Evolutionary conservation across 2,329 filamentous ascomycete genomes (phyloP).

Genomic region (Xylariaceae sp.): DNA sequence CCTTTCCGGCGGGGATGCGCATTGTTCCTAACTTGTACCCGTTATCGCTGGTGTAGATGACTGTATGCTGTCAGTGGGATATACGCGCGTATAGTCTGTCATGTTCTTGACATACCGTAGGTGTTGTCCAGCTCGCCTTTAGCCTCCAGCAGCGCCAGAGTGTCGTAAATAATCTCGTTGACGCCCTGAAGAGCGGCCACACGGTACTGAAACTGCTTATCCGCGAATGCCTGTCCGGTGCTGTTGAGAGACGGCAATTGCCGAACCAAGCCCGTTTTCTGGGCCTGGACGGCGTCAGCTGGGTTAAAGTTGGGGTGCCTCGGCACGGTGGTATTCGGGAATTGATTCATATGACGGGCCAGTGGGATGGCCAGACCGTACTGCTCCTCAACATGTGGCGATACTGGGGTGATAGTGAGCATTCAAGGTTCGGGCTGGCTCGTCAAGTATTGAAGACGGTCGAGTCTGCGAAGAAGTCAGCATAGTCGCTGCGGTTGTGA

Average conservation of each 20-base stretch:
- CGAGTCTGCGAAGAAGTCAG: conserved; percentile 4
- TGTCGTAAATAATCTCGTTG: conserved; percentile 9
- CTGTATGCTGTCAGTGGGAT: no score
- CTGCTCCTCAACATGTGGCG: conserved; percentile 11
- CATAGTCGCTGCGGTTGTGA: neutral
- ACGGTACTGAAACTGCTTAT: conserved; percentile 13
- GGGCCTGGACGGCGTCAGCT: conserved; percentile 8
- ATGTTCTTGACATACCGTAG: no score
- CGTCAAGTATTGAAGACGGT: conserved; percentile 11
- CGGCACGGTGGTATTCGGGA: conserved; percentile 14
- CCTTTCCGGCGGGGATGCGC: conserved; percentile 19
- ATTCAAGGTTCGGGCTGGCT: no score
- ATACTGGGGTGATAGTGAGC: conserved; percentile 8
- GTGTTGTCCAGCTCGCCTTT: conserved; percentile 7
- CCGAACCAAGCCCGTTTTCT: conserved; percentile 16
- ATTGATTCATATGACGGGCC: conserved; percentile 13
- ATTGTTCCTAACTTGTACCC: conserved; percentile 20
- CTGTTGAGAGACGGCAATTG: conserved; percentile 14
- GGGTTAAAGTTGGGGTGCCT: conserved; percentile 21
- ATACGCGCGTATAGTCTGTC: no score
- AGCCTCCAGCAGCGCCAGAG: conserved; percentile 1
- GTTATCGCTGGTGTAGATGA: conserved; percentile 17
- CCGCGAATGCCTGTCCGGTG: conserved; percentile 10
- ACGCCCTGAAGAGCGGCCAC: conserved; percentile 4
- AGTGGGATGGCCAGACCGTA: conserved; percentile 10